Conservation (phyloP, 805 yeast species). For the Candida insectorum region DNA sequence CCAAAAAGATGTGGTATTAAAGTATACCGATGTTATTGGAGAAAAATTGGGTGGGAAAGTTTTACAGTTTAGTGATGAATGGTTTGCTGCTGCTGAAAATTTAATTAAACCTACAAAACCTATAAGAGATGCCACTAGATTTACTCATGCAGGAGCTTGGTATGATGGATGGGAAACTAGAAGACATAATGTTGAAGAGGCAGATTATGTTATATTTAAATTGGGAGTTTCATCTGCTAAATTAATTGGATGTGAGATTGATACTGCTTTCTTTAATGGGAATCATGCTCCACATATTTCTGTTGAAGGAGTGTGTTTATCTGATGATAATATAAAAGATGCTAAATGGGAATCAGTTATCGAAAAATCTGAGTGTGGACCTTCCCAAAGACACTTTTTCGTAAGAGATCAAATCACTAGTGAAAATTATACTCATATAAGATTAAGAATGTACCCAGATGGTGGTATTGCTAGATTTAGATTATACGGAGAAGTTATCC, state of each 20-base stretch:
- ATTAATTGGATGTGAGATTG: constrained; percentile 81
- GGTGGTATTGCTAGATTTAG: constrained; percentile 97
- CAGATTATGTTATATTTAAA: constrained; percentile 83
- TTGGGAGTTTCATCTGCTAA: constrained; percentile 83
- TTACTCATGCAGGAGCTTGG: constrained; percentile 90
- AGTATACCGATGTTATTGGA: constrained; percentile 77
- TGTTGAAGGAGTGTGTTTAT: constrained; percentile 62
- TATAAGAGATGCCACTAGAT: constrained; percentile 74
- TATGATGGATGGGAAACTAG: constrained; percentile 99
- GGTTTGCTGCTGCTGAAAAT: constrained; percentile 93
- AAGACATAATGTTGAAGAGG: constrained; percentile 80
- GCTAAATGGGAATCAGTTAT: constrained; percentile 71
- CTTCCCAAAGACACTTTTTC: constrained; percentile 82
- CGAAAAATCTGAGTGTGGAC: constrained; percentile 78
- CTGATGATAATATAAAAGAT: constrained; percentile 28
- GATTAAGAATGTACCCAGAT: constrained; percentile 92
- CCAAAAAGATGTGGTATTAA: constrained; percentile 43
- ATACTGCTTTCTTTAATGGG: constrained; percentile 92
- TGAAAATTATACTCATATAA: constrained; percentile 68
- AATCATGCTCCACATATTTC: constrained; percentile 91
- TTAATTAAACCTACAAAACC: constrained; percentile 80
- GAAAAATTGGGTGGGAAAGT: constrained; percentile 80
- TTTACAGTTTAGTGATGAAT: constrained; percentile 74
- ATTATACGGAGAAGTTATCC: constrained; percentile 77
- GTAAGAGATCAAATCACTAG: constrained; percentile 57